A percentile compares a stretch with the other conserved stretches of the same genome.
Evolutionary conservation across 768 basidiomycete species (phyloP).

Genomic region (Lactifluus subvellereus): DNA sequence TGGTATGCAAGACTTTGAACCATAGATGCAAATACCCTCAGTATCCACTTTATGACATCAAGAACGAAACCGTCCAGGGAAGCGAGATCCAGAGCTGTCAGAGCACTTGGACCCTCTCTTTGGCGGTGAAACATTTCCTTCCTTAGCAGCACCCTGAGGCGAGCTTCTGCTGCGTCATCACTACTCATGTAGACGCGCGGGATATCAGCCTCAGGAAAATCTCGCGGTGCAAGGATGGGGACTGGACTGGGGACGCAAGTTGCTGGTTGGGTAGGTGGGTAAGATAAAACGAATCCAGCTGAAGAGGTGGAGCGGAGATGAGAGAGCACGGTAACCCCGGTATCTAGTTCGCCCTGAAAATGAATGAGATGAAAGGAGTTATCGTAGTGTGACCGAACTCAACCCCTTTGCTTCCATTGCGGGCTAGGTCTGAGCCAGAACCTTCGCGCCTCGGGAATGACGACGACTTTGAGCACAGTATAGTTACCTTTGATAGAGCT

Average conservation of each 20-base stretch:
- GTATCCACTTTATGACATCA: conserved; percentile 20
- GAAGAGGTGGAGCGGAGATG: not conserved
- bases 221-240: not conserved
- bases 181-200: not conserved
- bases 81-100: not conserved
- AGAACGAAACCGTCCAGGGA: not conserved
- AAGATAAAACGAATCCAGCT: not conserved
- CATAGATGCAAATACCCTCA: conserved; percentile 7
- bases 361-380: not conserved
- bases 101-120: not conserved
- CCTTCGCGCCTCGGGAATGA: not conserved
- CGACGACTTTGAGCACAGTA: not conserved
- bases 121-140: not conserved
- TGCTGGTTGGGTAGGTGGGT: conserved; percentile 10
- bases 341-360: not conserved
- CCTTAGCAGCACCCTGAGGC: conserved; percentile 3
- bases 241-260: conserved; percentile 7
- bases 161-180: conserved; percentile 11
- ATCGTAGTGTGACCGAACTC: not conserved
- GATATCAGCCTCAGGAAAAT: not conserved
- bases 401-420: not conserved
- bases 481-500: not conserved
- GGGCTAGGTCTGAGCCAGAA: not conserved
- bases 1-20: too few species aligned
- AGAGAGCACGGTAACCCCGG: not conserved